Conservation (phyloP, 768 basidiomycete genomes). For the Strobilomyces confusus region DNA sequence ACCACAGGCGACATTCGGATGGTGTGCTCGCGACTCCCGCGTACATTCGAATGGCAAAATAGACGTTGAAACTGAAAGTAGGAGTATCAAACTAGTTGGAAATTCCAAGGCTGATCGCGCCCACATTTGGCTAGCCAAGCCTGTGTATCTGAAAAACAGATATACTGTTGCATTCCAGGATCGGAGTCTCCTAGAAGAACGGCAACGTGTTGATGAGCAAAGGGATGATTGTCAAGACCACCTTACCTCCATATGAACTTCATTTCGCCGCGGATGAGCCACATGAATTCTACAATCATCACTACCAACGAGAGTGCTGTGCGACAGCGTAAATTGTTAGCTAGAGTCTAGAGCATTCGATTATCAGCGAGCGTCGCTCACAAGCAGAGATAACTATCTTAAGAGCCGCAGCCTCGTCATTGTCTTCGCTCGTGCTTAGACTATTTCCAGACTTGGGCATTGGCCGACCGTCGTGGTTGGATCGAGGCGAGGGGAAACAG, state of each 20-base stretch:
- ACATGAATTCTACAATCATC: constrained; percentile 15
- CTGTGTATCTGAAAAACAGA: constrained; percentile 15
- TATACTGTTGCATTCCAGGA: constrained; percentile 10
- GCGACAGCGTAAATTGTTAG: not conserved
- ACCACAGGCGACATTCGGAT: constrained; percentile 16
- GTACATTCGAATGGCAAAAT: constrained; percentile 15
- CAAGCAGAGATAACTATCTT: not conserved
- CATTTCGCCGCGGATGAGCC: constrained; percentile 9
- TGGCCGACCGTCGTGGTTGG: not conserved
- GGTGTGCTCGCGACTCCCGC: constrained; percentile 2
- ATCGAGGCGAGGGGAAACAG: not conserved
- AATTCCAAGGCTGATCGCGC: not conserved
- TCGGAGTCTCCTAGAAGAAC: constrained; percentile 5
- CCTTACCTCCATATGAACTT: constrained; percentile 21
- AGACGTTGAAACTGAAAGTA: constrained; percentile 20
- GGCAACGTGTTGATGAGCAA: not conserved
- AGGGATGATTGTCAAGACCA: not conserved
- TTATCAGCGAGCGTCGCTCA: not conserved
- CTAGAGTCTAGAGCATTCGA: too few relatives aligned
- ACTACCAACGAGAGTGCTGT: not conserved
- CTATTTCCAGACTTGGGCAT: not conserved
- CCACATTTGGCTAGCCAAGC: constrained; percentile 19
- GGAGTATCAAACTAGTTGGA: not conserved
- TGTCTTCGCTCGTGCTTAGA: not conserved
- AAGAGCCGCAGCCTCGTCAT: not conserved